Base-by-base conservation (phyloP, 129 eudicot genomes). In the Escallonia rubra region DNA sequence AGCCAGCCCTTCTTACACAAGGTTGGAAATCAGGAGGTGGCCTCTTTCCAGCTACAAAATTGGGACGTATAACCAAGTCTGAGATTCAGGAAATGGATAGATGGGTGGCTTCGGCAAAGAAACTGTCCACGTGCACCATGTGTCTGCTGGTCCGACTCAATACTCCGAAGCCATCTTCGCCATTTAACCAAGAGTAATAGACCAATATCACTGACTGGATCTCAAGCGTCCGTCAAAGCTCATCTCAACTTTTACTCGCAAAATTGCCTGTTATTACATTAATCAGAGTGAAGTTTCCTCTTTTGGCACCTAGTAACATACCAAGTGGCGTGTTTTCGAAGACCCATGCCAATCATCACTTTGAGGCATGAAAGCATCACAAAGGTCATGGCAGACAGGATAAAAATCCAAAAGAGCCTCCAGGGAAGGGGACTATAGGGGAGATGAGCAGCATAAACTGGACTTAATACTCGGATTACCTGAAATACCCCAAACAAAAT, bases 281-380 rank as follows among this genome's bases (percentile, higher is more conserved):
- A 92, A 68, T 92, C 96, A 0, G 89, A 68, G 70, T 92, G 98
- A 61, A 86, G 80, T 70, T 92, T 92, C 80, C 96, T 80, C 55
- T 69, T 77, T 69, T 78, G 86, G 76, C 98, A 89, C 80, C 98
- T 76, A 64, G 78, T 80, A 41, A 92, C 69, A 74, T 92, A 92
- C 98, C 98, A 92, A 34, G 81, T 75, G 4, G 98, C 98, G 68
- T 86, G 89, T 78, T 86, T 86, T 16, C 67, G 80, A 48, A 92
- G 96, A 47, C 84, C 98, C 89, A 88, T 83, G 45, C 98, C 95
- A 45, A 92, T 59, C 91, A 92, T 78, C 75, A 92, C 70, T 74
- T 92, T 92, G 6, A 92, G 84, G 66, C 83, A 80, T 40, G 86
- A 80, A 50, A 92, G 95, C 98, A 92, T 92, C 76, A 89, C 82